These are phyloP conservation scores for Multifurca ochricompacta DNA, from an alignment of 768 basidiomycete genomes.

Conservation along the genomic window DNA sequence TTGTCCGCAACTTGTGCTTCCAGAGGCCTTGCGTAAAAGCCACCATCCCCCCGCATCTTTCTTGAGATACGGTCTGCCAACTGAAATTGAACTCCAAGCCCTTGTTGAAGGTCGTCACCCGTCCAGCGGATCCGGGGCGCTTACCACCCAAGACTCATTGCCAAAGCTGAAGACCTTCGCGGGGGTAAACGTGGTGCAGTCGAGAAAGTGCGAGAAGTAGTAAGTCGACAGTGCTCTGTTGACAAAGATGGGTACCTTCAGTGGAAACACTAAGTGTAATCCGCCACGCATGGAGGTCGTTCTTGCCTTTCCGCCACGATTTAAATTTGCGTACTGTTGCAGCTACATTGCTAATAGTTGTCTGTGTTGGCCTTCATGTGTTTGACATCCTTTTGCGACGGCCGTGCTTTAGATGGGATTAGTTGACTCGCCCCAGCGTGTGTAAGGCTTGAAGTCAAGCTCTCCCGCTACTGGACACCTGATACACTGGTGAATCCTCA, in stretches of 20 bases:
- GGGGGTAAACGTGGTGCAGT: slow-evolving; percentile 51
- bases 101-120: slow-evolving; percentile 57
- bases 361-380: too few species aligned
- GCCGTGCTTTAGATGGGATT: too few species aligned
- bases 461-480: too few species aligned
- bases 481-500: too few species aligned
- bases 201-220: slow-evolving; percentile 74
- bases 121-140: slow-evolving; percentile 52
- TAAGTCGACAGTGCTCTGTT: slow-evolving; percentile 56
- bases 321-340: neutral
- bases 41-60: slow-evolving; percentile 20
- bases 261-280: slow-evolving; percentile 40
- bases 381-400: too few species aligned
- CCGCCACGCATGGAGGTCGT: neutral
- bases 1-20: slow-evolving; percentile 25
- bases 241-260: slow-evolving; percentile 47
- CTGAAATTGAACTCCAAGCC: slow-evolving; percentile 63
- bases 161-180: slow-evolving; percentile 42
- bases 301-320: neutral
- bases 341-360: too few species aligned
- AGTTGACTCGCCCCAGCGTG: too few species aligned
- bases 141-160: slow-evolving; percentile 59
- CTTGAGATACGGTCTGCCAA: slow-evolving; percentile 56
- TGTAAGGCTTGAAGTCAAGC: too few species aligned
- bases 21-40: slow-evolving; percentile 21